Base-by-base conservation (phyloP, 495 filamentous ascomycete species). In the Daldinia vernicosa region DNA sequence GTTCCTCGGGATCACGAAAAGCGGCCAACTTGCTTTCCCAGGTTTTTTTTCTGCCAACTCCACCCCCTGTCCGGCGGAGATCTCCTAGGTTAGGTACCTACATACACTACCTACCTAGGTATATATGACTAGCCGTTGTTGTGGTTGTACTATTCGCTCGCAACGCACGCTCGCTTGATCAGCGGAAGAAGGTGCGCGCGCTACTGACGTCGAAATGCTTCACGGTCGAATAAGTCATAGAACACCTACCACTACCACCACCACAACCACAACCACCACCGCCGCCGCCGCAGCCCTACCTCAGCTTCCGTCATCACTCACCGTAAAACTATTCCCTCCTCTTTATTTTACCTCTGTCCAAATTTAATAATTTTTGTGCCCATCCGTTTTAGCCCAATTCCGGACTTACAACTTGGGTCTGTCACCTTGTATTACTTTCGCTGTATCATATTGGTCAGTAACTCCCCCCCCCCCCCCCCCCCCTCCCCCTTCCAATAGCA, bases 381-480 rank as follows among this genome's bases (percentile, higher is more conserved):
- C 65, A 64, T 56, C 28, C 65, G 60, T 56, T 47, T 66, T 30
- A 57, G 63, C 51, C 57, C 33, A 15, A 51, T 65, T 30, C 58
- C 33, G 28, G 37, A 61, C 39, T 68, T 63, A 32, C 60, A 24
- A 52, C 51, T 63, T 60, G 56, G 55, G 59, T 61, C 33, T n/a
- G 27, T 58, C 62, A 61, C 37, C 39, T 50, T 76, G 65, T 75
- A 74, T 67, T 72, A 66, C 71, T 67, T 76, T 70, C 62, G 35
- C 72, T 82, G 80, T 84, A 82, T 82, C 79, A 84, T 84, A 84
- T 82, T 84, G 81, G 82, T 84, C 78, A 83, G 82, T 82, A 63
- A 63, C 15, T 15, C 33, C 57, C 63, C 75, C 55, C 26, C 43
- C 58, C 65, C 75, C 57, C n/a, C 15, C 9, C 33, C 57, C 63